Conservation (phyloP, 2,329 filamentous ascomycete species). For the Colletotrichum sp. region DNA sequence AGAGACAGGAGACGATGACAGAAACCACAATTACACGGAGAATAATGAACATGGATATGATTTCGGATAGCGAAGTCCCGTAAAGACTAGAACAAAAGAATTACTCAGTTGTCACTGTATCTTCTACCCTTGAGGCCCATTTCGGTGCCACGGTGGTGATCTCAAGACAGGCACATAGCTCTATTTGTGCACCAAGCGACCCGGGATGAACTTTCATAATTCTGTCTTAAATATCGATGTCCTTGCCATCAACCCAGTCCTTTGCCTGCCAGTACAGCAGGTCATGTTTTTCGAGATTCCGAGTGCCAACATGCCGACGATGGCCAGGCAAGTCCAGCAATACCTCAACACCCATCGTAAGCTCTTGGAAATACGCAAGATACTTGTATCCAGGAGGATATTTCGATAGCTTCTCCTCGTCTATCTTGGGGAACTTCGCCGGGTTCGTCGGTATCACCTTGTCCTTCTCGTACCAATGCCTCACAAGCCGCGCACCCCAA, state of each 20-base stretch:
- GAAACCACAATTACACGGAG: too few relatives aligned
- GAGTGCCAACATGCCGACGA: neutral
- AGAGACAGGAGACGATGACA: too few relatives aligned
- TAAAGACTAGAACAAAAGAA: neutral
- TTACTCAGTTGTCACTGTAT: neutral
- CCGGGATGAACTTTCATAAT: neutral
- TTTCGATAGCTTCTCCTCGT: neutral
- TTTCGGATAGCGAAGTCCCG: neutral
- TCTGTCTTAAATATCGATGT: neutral
- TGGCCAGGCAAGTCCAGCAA: neutral
- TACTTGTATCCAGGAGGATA: neutral
- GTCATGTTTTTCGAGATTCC: neutral
- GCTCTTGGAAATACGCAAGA: neutral
- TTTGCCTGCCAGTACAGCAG: neutral
- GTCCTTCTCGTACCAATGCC: neutral
- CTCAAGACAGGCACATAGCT: neutral
- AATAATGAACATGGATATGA: too few relatives aligned
- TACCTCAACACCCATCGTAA: neutral
- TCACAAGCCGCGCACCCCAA: conserved; percentile 34
- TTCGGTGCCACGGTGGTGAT: too few relatives aligned
- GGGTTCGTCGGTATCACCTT: neutral
- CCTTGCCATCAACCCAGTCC: neutral
- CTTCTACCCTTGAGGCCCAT: neutral
- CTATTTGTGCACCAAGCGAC: neutral
- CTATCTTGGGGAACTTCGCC: neutral